Conservation (phyloP, 352 stramenopile species). For the Globisporangium apiculatum region DNA sequence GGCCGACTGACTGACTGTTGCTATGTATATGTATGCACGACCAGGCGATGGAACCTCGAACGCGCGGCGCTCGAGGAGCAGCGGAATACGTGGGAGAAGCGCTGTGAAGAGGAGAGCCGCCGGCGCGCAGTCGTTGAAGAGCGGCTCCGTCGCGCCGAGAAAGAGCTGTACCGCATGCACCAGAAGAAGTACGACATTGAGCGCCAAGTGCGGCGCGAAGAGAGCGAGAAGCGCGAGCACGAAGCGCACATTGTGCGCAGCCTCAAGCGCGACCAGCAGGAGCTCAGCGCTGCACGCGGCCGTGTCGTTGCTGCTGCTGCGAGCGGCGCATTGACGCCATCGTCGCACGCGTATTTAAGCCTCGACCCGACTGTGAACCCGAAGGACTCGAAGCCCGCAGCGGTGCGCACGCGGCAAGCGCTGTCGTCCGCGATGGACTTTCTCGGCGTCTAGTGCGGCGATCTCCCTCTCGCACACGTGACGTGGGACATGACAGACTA, state of each 20-base stretch:
- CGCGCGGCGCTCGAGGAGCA: slow-evolving; percentile 53
- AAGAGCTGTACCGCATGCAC: slow-evolving; percentile 87
- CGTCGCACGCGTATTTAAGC: slow-evolving; percentile 24
- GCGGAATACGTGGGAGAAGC: slow-evolving; percentile 58
- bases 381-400: slow-evolving; percentile 68
- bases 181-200: slow-evolving; percentile 90
- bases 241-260: slow-evolving; percentile 78
- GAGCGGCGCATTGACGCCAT: slow-evolving; percentile 9
- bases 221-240: slow-evolving; percentile 83
- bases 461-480: too few relatives aligned
- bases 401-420: slow-evolving; percentile 69
- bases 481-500: too few relatives aligned
- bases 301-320: slow-evolving; percentile 4
- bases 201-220: slow-evolving; percentile 69
- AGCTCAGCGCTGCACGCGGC: slow-evolving; percentile 21
- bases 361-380: slow-evolving; percentile 75
- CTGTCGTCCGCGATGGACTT: slow-evolving; percentile 85
- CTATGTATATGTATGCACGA: neutral
- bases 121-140: slow-evolving; percentile 70
- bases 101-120: slow-evolving; percentile 67
- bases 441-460: slow-evolving; percentile 50
- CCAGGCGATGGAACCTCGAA: slow-evolving; percentile 63
- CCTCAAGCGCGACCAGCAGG: slow-evolving; percentile 68
- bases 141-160: slow-evolving; percentile 71
- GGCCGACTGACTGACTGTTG: too few relatives aligned